Conservation (phyloP, 2,329 filamentous ascomycete species). For the Didymellaceae sp. region DNA sequence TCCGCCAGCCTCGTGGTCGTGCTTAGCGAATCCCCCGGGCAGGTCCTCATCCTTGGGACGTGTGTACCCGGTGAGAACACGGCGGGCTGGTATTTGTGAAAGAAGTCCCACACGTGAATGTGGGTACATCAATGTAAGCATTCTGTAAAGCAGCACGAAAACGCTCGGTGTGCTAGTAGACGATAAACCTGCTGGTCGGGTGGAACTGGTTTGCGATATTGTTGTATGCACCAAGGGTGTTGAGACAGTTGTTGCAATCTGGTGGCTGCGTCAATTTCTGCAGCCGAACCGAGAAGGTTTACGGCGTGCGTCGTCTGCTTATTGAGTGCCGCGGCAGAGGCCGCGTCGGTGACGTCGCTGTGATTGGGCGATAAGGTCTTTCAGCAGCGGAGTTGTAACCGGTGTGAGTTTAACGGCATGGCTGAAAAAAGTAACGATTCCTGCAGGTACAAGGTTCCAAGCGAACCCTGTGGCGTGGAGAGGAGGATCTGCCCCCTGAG, state of each 20-base stretch:
- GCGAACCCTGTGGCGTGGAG: background rate
- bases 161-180: background rate
- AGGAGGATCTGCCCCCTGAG: background rate
- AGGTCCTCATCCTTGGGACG: background rate
- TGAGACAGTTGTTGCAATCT: conserved; percentile 11
- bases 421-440: conserved; percentile 6
- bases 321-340: conserved; percentile 1
- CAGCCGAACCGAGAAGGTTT: conserved; percentile 7
- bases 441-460: conserved; percentile 13
- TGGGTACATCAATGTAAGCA: too few relatives aligned
- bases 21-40: background rate
- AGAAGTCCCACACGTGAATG: background rate
- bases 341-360: conserved; percentile 8
- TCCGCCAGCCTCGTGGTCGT: conserved; percentile 7
- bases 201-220: conserved; percentile 3
- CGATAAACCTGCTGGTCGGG: background rate
- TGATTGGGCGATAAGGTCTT: conserved; percentile 12
- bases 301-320: background rate
- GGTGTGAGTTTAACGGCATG: background rate
- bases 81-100: background rate
- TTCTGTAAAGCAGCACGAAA: background rate
- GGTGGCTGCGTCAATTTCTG: conserved; percentile 7
- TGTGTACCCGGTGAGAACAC: background rate
- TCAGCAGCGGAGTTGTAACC: conserved; percentile 3
- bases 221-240: conserved; percentile 7